phyloP scores from a whole-genome alignment of 768 basidiomycete species.

The Boletus huronensis region DNA sequence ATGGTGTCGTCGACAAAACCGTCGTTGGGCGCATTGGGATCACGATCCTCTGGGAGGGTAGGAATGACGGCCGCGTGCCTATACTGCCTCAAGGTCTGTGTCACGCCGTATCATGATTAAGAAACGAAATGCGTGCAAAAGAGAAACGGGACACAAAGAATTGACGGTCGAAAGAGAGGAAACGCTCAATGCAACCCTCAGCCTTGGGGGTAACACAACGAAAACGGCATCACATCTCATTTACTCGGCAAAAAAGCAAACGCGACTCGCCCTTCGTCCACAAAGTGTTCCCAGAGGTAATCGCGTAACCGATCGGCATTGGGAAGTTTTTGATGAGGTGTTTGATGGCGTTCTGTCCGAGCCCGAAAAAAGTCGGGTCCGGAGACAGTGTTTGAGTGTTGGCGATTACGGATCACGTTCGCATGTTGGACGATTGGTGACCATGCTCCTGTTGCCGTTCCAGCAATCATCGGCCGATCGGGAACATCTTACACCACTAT shows the following conservation, averaged over 20 bases:
- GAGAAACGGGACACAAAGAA: slow-evolving; percentile 17
- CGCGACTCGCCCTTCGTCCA: slow-evolving; percentile 74
- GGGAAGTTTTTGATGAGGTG: slow-evolving; percentile 82
- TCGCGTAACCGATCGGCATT: slow-evolving; percentile 67
- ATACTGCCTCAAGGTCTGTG: slow-evolving; percentile 70
- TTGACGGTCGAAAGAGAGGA: not conserved
- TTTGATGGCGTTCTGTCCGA: slow-evolving; percentile 86
- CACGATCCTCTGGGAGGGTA: slow-evolving; percentile 64
- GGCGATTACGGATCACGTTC: slow-evolving; percentile 73
- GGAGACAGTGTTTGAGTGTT: slow-evolving; percentile 84
- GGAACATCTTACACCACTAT: slow-evolving; percentile 72
- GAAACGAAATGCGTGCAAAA: slow-evolving; percentile 26
- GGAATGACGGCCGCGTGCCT: slow-evolving; percentile 81
- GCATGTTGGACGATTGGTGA: slow-evolving; percentile 79
- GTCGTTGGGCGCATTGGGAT: slow-evolving; percentile 10
- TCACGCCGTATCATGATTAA: slow-evolving; percentile 31
- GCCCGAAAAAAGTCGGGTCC: slow-evolving; percentile 86
- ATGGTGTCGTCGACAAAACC: slow-evolving; percentile 22
- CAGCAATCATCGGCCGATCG: slow-evolving; percentile 71
- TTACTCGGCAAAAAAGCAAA: not conserved
- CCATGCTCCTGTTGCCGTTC: slow-evolving; percentile 87
- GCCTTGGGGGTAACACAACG: slow-evolving; percentile 9
- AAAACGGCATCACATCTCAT: slow-evolving; percentile 8
- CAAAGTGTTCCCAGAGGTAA: slow-evolving; percentile 86
- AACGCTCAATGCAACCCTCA: not conserved